phyloP scores from a whole-genome alignment of 2,329 filamentous ascomycete genomes.

The Alternaria novae-zelandiae region DNA sequence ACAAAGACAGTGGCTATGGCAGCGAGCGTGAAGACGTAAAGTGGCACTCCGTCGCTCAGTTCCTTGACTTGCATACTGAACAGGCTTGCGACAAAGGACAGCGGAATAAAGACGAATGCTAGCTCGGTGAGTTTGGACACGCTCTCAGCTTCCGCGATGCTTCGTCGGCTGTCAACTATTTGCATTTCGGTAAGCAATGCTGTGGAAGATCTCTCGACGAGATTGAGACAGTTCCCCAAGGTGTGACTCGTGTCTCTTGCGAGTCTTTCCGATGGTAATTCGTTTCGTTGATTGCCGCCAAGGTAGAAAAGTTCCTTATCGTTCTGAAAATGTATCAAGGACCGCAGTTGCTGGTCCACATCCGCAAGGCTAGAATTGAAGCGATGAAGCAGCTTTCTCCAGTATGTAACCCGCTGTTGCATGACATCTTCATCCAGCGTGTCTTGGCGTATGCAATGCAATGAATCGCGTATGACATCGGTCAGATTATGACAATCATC shows the following conservation, averaged over 20 bases:
- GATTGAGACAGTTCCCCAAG: background rate
- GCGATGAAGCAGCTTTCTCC: background rate
- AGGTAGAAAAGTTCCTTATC: background rate
- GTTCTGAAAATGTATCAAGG: background rate
- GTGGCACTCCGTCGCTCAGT: conserved; percentile 20
- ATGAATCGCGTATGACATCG: conserved; percentile 17
- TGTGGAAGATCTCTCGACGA: conserved; percentile 2
- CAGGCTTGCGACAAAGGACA: conserved; percentile 35
- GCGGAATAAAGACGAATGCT: conserved; percentile 42
- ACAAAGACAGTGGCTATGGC: background rate
- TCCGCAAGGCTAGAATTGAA: background rate
- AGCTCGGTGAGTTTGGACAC: conserved; percentile 42
- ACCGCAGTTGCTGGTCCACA: background rate
- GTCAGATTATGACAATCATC: conserved; percentile 16
- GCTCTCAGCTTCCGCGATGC: conserved; percentile 39
- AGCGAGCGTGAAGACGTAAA: conserved; percentile 9
- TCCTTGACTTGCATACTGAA: conserved; percentile 41
- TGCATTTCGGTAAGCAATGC: conserved; percentile 48
- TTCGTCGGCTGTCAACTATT: conserved; percentile 34
- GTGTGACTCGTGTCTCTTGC: background rate
- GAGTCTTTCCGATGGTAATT: background rate
- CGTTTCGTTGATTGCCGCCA: background rate
- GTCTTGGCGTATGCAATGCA: conserved; percentile 22
- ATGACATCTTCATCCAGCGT: conserved; percentile 14
- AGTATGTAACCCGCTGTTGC: background rate